These are phyloP conservation scores for Paramecium octaurelia DNA, from an alignment of 73 alveolate species.

Conservation along the genomic window DNA sequence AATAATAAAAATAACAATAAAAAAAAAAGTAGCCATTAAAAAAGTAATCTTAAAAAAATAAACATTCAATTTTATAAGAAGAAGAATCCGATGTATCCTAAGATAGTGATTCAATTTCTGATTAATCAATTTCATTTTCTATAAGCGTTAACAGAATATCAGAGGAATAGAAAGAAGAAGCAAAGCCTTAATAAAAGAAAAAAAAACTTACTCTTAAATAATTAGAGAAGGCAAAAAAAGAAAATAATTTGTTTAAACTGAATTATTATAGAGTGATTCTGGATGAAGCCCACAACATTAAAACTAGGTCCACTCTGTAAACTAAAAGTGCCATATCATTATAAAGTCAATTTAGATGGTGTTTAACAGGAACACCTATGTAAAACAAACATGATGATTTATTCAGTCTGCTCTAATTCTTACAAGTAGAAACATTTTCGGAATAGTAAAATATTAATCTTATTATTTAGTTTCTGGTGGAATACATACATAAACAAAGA, in stretches of 20 bases:
- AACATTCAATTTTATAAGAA: background rate
- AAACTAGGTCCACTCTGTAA: background rate
- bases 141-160: background rate
- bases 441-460: constrained; percentile 12
- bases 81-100: background rate
- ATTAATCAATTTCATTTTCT: background rate
- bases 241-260: background rate
- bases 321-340: constrained; percentile 16
- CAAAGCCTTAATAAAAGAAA: background rate
- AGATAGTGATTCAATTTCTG: background rate
- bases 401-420: constrained; percentile 33
- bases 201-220: background rate
- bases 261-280: constrained; percentile 44
- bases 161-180: background rate
- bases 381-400: constrained; percentile 58
- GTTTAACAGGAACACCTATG: constrained; percentile 62
- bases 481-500: constrained; percentile 12
- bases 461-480: constrained; percentile 55
- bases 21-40: too few species aligned
- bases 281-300: constrained; percentile 59
- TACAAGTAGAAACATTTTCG: constrained; percentile 33
- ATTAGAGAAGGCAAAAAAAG: background rate
- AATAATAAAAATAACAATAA: background rate
- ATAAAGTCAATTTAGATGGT: constrained; percentile 51
- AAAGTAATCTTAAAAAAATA: background rate